Base-by-base conservation (phyloP, 2,329 filamentous ascomycete species). In the Nemania diffusa region DNA sequence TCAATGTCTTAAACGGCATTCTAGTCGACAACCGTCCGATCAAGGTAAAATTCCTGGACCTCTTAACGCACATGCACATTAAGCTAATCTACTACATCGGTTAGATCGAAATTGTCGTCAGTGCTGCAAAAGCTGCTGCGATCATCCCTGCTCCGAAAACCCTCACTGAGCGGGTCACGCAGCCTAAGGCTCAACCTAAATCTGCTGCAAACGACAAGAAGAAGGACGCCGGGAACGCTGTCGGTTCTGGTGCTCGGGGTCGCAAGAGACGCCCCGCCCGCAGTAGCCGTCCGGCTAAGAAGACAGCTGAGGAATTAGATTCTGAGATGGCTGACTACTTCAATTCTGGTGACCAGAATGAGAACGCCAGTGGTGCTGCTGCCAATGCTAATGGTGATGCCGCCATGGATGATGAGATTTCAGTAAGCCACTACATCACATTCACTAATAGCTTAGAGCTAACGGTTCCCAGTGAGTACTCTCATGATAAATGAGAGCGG, bases 321-420 rank as follows among this genome's bases (percentile, higher is more conserved):
- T 94, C 93, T 4, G 96, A 99, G 80, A 99, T 99, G 96, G 90
- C 89, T 22, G 96, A 98, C 80, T 99, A 99, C 84, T 98, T 97
- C 78, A 89, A 85, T 60, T 75, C 80, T 29, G 80, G 80, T 46
- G 79, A 81, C 67, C 78, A 81, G 71, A 83, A 79, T 59, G 83
- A 83, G 72, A 83, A 80, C 60, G 72, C 77, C 63, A 82, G 78
- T 62, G 87, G 84, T 57, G 87, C 48, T 9, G 44, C 48, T 2
- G 64, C 57, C 4, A 64, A 40, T 42, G 48, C 50, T 8, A 57
- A 61, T 63, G 87, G 84, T 53, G 88, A 90, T 74, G 87, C 86
- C 44, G 77, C 85, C n/a, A 91, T 91, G 88, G 88, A 89, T 73
- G 88, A 91, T 68, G 88, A 90, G 74, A 90, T 90, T 57, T 71